Evolutionary conservation across 192 early-diverging fungal species (phyloP).

Genomic region (Coemansia sp.): DNA sequence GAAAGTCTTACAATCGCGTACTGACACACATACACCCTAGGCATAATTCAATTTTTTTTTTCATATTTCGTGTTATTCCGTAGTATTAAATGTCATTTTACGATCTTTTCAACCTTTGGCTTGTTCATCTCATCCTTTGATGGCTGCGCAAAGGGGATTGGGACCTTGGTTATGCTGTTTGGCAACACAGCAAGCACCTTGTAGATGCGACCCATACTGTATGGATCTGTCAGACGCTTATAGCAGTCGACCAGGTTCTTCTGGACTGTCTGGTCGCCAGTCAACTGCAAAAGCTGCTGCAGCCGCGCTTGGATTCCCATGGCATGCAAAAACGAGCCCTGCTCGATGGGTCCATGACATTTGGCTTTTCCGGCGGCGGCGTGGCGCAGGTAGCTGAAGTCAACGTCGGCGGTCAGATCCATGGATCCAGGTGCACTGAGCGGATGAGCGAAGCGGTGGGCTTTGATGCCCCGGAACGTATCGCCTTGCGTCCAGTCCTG

Average conservation of each 20-base stretch:
- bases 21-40: no score
- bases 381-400: constrained; percentile 75
- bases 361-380: constrained; percentile 54
- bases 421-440: constrained; percentile 79
- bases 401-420: constrained; percentile 92
- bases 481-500: constrained; percentile 71
- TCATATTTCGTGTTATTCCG: no score
- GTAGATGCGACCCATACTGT: constrained; percentile 86
- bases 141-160: constrained; percentile 36
- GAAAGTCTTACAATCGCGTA: constrained; percentile 28
- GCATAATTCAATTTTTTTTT: no score
- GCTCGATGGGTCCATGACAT: constrained; percentile 77
- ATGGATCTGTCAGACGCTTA: constrained; percentile 72
- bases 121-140: constrained; percentile 15
- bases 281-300: constrained; percentile 64
- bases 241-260: constrained; percentile 68
- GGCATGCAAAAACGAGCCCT: constrained; percentile 70
- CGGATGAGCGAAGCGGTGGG: constrained; percentile 77
- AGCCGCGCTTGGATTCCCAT: constrained; percentile 82
- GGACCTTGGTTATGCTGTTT: background rate
- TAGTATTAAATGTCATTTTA: no score
- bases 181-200: constrained; percentile 71
- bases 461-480: constrained; percentile 82
- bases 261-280: constrained; percentile 49
- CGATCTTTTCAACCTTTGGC: constrained; percentile 26